phyloP scores from a whole-genome alignment of 495 filamentous ascomycete genomes.

The Tuber borchii region DNA sequence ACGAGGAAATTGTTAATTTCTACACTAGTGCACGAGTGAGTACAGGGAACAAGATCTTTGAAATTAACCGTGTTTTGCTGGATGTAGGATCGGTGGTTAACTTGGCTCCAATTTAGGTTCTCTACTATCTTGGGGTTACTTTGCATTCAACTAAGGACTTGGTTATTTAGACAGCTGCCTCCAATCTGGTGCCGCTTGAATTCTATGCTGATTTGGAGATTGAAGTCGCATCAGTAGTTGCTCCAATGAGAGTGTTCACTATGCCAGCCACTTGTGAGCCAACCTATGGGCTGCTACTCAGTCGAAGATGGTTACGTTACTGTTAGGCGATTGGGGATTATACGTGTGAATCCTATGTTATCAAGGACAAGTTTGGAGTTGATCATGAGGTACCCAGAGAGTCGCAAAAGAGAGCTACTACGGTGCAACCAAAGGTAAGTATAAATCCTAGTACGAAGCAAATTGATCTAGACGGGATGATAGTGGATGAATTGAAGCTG shows the following conservation, averaged over 20 bases:
- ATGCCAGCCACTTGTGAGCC: neutral
- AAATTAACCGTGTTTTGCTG: neutral
- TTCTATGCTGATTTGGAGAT: neutral
- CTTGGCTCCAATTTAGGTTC: too few species aligned
- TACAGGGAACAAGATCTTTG: too few species aligned
- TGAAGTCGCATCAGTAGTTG: neutral
- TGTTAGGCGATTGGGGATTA: constrained; percentile 1
- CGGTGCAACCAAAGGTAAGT: too few species aligned
- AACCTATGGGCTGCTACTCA: constrained; percentile 1
- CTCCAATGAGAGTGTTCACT: too few species aligned
- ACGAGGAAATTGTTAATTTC: neutral
- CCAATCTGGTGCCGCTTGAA: neutral
- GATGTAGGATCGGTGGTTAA: neutral
- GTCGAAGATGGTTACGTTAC: neutral
- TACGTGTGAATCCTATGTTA: neutral
- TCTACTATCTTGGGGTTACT: too few species aligned
- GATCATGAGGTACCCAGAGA: neutral
- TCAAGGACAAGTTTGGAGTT: neutral
- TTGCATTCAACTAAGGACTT: too few species aligned
- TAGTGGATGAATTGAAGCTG: too few species aligned
- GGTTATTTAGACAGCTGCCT: constrained; percentile 1
- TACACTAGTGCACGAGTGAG: neutral
- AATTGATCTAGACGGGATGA: too few species aligned
- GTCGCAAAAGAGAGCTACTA: too few species aligned
- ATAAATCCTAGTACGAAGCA: too few species aligned